These are phyloP conservation scores for slime mould (Dictyostelium discoideum) DNA, from an alignment of 78 protist species.

Conservation along the genomic window DNA sequence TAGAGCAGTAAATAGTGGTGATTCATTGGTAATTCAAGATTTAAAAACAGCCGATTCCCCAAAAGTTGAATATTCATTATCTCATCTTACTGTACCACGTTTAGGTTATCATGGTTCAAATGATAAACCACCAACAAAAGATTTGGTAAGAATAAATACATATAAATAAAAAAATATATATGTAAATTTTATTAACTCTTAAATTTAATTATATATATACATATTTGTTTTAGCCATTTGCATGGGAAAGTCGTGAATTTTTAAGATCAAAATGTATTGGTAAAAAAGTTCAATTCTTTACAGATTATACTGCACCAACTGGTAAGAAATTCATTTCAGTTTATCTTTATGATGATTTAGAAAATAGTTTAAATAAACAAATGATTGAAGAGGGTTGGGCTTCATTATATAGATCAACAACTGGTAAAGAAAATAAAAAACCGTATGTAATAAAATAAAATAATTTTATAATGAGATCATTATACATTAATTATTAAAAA, in stretches of 20 bases:
- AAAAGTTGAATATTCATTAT: slow-evolving; percentile 34
- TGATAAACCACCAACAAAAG: slow-evolving; percentile 54
- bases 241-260: slow-evolving; percentile 73
- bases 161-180: not conserved
- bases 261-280: slow-evolving; percentile 76
- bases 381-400: slow-evolving; percentile 65
- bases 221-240: slow-evolving; percentile 58
- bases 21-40: slow-evolving; percentile 50
- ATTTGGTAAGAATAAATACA: not conserved
- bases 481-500: not conserved
- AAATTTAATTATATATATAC: not conserved
- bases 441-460: slow-evolving; percentile 36
- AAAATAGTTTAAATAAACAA: slow-evolving; percentile 61
- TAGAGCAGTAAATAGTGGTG: slow-evolving; percentile 79
- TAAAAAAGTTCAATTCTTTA: slow-evolving; percentile 48
- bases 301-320: slow-evolving; percentile 51
- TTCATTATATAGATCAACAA: slow-evolving; percentile 43
- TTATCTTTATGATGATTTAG: slow-evolving; percentile 37
- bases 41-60: slow-evolving; percentile 7
- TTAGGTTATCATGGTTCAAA: slow-evolving; percentile 39
- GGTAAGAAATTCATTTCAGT: slow-evolving; percentile 42
- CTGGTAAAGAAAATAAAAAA: slow-evolving; percentile 69
- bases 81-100: slow-evolving; percentile 71
- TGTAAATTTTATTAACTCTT: not conserved
- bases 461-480: no score